Evolutionary conservation across 73 alveolate genomes (phyloP), one percentile per base, ranked within the genome.

Genomic region (Tetrahymena borealis): DNA sequence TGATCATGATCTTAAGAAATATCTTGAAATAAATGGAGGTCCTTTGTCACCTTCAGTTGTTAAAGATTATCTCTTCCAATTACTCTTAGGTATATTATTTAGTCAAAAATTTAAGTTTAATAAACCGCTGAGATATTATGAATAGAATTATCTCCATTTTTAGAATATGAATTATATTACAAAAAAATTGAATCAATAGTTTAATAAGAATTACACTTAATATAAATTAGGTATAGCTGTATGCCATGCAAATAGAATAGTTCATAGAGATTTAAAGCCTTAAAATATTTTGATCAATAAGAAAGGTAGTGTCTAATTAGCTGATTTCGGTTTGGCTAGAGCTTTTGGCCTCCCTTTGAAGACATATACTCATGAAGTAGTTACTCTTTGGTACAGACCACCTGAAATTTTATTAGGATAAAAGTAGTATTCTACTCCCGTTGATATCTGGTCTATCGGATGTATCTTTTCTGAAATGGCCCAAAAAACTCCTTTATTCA

Each of bases 311-410:
- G 78, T 97, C 18, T 95, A 98, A 95, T 94, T 98, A 31, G 99
- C 99, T 39, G 99, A 98, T 79, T 98, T 98, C 96, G 99, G 99
- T n/a, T 92, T 98, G 32, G 99, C 99, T 24, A 91, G 99, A 78
- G 99, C 99, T 13, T 98, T 98, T 94, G 98, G 99, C 38, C 94
- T 98, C 18, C 99, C 99, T 33, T 91, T 97, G 41, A 95, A 95
- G 91, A 98, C 99, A 20, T 98, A 98, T 90, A 95, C 97, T 20
- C 99, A 97, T 90, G 97, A 97, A 91, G 99, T 97, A 32, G 99
- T 98, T 18, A 97, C 99, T 31, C 95, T 99, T 92, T 97, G 99
- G 99, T 97, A 97, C 91, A 91, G 99, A 93, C 99, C 99, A 13
- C 99, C 99, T n/a, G 99, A 97, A 91, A 97, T 97, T 40, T 93